Base-by-base conservation (phyloP, 352 stramenopile species). In the Pythium plurisporium region DNA sequence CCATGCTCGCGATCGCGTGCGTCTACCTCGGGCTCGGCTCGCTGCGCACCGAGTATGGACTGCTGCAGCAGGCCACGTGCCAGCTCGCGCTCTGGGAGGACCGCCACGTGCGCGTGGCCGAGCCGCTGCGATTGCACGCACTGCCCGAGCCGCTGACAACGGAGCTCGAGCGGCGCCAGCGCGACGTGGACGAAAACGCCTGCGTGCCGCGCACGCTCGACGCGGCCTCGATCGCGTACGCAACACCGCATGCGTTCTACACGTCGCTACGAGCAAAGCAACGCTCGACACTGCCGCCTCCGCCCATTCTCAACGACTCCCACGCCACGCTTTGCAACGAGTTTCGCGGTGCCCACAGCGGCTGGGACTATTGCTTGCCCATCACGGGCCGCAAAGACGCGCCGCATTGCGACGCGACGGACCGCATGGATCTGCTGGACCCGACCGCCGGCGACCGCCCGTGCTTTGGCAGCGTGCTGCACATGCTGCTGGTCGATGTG, bases 401-500 rank as follows among this genome's bases (percentile, higher is more conserved):
- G 4, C 67, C 69, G 17, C 78, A 69, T 55, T 87, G 76, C 59
- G 62, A 45, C 7, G 59, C 44, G 6, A 60, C 67, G 2, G 73
- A 87, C 55, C 73, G 73, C 22, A 59, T 82, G 49, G 72, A 84
- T 38, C 55, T 86, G 12, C 62, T 86, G 5, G 62, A 26, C 11
- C 52, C 60, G 7, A 55, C 70, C 30, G 55, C 57, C 11, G 54
- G 51, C 12, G 45, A 67, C 9, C 69, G 61, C 50, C 43, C 68
- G 3, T 87, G 76, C 53, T 79, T 74, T 36, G 70, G 41, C 22
- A 84, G 70, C 52, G 67, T 76, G 19, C 57, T 84, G 37, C 74
- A 82, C 56, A 69, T 87, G 63, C 42, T 87, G 15, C 56, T 87
- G 14, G 49, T 79, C 17, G 76, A 83, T 55, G 69, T 80, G 6